A percentile compares a stretch with the other conserved stretches of the same genome.
Evolutionary conservation across 2,329 filamentous ascomycete genomes (phyloP).

Genomic region (Fusarium circinatum): DNA sequence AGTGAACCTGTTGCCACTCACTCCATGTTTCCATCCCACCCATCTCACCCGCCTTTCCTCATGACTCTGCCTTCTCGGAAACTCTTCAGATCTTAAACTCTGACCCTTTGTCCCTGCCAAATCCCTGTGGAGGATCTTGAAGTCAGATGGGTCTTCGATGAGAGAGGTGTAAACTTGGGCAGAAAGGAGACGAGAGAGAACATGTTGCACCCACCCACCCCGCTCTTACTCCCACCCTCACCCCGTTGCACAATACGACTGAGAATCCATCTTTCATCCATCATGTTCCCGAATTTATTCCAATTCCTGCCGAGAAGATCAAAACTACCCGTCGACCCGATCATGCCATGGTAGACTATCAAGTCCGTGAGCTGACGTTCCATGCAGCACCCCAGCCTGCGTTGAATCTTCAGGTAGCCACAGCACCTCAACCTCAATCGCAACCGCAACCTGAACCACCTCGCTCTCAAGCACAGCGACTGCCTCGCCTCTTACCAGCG

Average conservation of each 20-base stretch:
- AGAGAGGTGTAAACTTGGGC: conserved; percentile 28
- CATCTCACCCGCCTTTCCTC: background rate
- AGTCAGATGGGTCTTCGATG: conserved; percentile 34
- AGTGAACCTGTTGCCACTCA: conserved; percentile 21
- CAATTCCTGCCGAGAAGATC: conserved; percentile 21
- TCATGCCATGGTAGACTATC: conserved; percentile 43
- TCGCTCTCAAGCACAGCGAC: conserved; percentile 12
- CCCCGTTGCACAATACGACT: conserved; percentile 22
- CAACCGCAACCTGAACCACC: conserved; percentile 3
- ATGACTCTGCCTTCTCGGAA: background rate
- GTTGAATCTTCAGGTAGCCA: conserved; percentile 29
- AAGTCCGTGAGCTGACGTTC: conserved; percentile 44
- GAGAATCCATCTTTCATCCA: conserved; percentile 26
- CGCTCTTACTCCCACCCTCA: conserved; percentile 34
- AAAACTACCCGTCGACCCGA: conserved; percentile 28
- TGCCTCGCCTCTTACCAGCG: conserved; percentile 31
- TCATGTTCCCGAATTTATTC: conserved; percentile 28
- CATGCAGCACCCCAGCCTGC: conserved; percentile 40
- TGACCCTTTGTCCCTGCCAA: conserved; percentile 11
- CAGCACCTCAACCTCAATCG: conserved; percentile 16
- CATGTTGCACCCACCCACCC: conserved; percentile 38
- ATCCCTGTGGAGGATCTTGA: conserved; percentile 31
- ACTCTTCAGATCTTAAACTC: conserved; percentile 4
- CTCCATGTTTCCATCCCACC: background rate
- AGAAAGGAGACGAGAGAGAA: conserved; percentile 38